Percentiles rank a stretch among this genome's conserved stretches.
These are phyloP conservation scores for Lentinula edodes DNA, from an alignment of 768 basidiomycete genomes.

Conservation along the genomic window DNA sequence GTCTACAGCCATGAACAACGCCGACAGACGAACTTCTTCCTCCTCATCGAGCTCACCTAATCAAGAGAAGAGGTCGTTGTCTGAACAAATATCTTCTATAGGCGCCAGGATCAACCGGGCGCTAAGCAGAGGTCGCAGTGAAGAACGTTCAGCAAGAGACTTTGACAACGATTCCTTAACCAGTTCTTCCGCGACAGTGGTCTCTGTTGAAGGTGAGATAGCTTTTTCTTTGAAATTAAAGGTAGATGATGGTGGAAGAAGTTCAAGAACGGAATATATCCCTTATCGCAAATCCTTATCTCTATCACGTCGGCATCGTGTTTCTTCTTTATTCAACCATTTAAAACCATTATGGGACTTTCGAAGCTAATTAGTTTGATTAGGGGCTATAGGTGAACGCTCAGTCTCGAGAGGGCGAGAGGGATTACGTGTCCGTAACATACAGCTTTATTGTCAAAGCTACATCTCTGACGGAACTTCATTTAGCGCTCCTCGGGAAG, in stretches of 20 bases:
- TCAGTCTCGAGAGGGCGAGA: conserved; percentile 1
- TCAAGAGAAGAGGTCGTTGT: neutral
- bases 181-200: neutral
- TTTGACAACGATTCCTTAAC: neutral
- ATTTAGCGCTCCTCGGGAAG: conserved; percentile 1
- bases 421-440: neutral
- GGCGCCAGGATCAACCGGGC: conserved; percentile 2
- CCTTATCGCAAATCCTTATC: conserved; percentile 4
- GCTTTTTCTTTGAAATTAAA: neutral
- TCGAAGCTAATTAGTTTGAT: neutral
- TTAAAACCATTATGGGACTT: neutral
- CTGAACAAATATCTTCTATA: neutral
- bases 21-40: neutral
- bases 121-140: conserved; percentile 2
- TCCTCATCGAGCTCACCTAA: neutral
- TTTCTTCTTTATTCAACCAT: neutral
- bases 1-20: neutral
- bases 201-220: neutral
- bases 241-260: neutral
- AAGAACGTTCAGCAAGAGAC: neutral
- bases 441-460: neutral
- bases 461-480: neutral
- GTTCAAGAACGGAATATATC: neutral
- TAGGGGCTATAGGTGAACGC: neutral
- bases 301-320: conserved; percentile 1